A percentile compares a stretch with the other conserved stretches of the same genome.
These are phyloP conservation scores for Triticum monococcum DNA, from an alignment of 176 grass and related monocot genomes.

Conservation along the genomic window DNA sequence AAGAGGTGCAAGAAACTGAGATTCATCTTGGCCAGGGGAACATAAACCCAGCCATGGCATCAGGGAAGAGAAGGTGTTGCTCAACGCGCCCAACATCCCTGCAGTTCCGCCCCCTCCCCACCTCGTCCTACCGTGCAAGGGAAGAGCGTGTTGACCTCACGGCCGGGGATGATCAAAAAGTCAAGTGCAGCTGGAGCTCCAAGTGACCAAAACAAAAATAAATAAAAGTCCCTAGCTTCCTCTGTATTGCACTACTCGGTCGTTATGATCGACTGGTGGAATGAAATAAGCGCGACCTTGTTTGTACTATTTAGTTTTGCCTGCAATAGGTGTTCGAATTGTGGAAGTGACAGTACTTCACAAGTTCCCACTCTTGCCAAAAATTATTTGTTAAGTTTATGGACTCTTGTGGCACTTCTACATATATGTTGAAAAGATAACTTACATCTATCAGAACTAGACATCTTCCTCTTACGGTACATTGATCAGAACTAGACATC, in stretches of 20 bases:
- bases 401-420: too few relatives aligned
- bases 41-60: not conserved
- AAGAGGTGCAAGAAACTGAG: not conserved
- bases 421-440: too few relatives aligned
- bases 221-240: not conserved
- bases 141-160: not conserved
- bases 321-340: too few relatives aligned
- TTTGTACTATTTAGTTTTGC: too few relatives aligned
- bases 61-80: not conserved
- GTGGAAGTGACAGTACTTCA: not conserved
- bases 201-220: not conserved
- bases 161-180: not conserved
- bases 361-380: too few relatives aligned
- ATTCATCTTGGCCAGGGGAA: not conserved
- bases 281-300: not conserved
- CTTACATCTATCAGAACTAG: too few relatives aligned
- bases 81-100: not conserved
- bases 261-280: not conserved
- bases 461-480: too few relatives aligned
- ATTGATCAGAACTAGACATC: too few relatives aligned
- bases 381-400: too few relatives aligned
- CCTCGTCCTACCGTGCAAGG: not conserved
- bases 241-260: not conserved
- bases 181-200: not conserved
- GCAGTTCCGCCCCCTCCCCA: not conserved